A percentile compares a stretch with the other conserved stretches of the same genome.
phyloP scores from a whole-genome alignment of 1,284 basidiomycete genomes.

The Trametes hirsuta region DNA sequence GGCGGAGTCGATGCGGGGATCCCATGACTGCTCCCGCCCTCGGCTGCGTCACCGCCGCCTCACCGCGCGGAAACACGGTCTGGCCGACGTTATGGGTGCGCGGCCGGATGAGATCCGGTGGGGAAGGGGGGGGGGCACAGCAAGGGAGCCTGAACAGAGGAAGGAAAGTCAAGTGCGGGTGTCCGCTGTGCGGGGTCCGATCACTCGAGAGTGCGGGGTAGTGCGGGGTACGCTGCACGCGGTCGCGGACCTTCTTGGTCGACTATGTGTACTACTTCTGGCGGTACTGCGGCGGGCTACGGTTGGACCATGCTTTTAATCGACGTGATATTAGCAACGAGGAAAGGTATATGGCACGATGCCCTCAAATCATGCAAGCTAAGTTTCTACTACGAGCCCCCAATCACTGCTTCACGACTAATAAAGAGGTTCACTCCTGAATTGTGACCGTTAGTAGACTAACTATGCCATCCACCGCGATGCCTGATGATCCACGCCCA shows the following conservation, averaged over 20 bases:
- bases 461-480: conserved; percentile 17
- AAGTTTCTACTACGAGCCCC: not conserved
- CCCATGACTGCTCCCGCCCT: conserved; percentile 3
- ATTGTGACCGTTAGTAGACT: conserved; percentile 17
- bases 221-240: not conserved
- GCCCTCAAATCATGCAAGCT: too few relatives aligned
- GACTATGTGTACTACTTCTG: too few relatives aligned
- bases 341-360: too few relatives aligned
- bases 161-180: too few relatives aligned
- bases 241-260: too few relatives aligned
- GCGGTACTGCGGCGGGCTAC: too few relatives aligned
- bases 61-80: too few relatives aligned
- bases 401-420: not conserved
- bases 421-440: not conserved
- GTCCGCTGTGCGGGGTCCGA: not conserved
- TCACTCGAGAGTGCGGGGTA: conserved; percentile 5
- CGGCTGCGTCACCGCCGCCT: too few relatives aligned
- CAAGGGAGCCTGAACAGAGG: too few relatives aligned
- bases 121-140: not conserved
- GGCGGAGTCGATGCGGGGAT: not conserved
- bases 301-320: too few relatives aligned
- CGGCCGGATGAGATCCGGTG: conserved; percentile 14
- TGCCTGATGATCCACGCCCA: not conserved
- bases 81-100: not conserved
- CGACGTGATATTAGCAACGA: too few relatives aligned